A percentile compares a stretch with the other conserved stretches of the same genome.
Conservation (phyloP, 129 eudicot species). For the Ambrosia artemisiifolia region DNA sequence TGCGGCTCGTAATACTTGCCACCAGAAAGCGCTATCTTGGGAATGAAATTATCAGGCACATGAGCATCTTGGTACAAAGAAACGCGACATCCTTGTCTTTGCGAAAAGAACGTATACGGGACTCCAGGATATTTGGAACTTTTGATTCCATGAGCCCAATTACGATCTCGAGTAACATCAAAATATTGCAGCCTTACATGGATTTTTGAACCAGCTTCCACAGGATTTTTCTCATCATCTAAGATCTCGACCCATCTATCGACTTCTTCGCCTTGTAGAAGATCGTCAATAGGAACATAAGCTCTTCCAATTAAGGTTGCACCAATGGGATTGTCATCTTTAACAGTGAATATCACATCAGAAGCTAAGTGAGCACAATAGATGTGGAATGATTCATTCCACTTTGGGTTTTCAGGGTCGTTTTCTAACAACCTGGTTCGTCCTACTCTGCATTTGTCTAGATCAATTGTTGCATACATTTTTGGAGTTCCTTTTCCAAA, state of each 20-base stretch:
- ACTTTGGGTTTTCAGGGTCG: conserved; percentile 58
- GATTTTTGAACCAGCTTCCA: conserved; percentile 54
- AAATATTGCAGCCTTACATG: conserved; percentile 65
- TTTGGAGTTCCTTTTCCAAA: conserved; percentile 72
- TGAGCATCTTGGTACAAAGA: conserved; percentile 79
- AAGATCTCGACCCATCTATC: conserved; percentile 62
- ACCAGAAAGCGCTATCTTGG: conserved; percentile 56
- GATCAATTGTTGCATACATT: conserved; percentile 71
- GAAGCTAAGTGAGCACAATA: conserved; percentile 64
- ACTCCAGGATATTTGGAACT: conserved; percentile 69
- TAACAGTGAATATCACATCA: conserved; percentile 64
- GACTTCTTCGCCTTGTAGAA: conserved; percentile 57
- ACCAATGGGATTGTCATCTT: conserved; percentile 66
- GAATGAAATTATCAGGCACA: conserved; percentile 63
- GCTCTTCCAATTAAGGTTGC: conserved; percentile 76
- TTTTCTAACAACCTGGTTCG: conserved; percentile 58
- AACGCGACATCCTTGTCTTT: conserved; percentile 56
- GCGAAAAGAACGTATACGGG: conserved; percentile 62
- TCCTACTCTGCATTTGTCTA: conserved; percentile 73
- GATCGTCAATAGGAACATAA: conserved; percentile 56
- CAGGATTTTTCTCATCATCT: conserved; percentile 53
- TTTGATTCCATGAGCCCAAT: conserved; percentile 55
- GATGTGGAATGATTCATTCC: conserved; percentile 69
- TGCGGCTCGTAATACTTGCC: conserved; percentile 62
- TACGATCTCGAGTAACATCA: conserved; percentile 63